phyloP scores from a whole-genome alignment of 257 asterid genomes.

The Ilex asprella region DNA sequence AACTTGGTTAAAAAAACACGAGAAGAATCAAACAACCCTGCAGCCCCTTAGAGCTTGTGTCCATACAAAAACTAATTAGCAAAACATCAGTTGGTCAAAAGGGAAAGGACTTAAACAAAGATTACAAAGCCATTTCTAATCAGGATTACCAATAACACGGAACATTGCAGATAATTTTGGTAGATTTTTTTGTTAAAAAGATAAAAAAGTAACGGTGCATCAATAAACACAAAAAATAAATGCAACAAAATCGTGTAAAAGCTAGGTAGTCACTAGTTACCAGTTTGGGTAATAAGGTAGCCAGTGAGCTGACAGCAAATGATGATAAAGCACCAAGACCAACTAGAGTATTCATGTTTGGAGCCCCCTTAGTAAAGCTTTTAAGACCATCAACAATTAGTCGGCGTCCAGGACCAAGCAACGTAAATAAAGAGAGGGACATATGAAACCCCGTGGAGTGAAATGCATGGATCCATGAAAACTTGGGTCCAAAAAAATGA shows the following conservation, averaged over 20 bases:
- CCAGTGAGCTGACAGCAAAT: constrained; percentile 92
- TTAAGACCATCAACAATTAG: constrained; percentile 84
- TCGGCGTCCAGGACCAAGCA: constrained; percentile 91
- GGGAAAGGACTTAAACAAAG: no score
- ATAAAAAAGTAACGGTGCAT: no score
- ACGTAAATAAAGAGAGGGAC: constrained; percentile 77
- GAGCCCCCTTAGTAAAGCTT: constrained; percentile 82
- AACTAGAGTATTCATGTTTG: constrained; percentile 97
- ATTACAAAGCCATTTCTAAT: no score
- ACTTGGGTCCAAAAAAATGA: constrained; percentile 84
- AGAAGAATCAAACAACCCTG: no score
- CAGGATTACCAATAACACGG: no score
- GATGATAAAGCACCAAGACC: constrained; percentile 99
- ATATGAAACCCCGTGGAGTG: constrained; percentile 94
- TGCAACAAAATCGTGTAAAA: not conserved
- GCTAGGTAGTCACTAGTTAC: constrained; percentile 27
- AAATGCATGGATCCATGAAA: constrained; percentile 88
- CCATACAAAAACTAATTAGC: no score
- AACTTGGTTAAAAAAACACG: no score
- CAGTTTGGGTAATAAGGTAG: constrained; percentile 86
- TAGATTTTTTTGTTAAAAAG: no score
- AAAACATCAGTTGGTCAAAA: no score
- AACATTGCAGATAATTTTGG: no score
- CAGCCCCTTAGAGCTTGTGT: no score
- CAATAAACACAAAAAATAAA: no score